These are phyloP conservation scores for Sesbania bispinosa DNA, from an alignment of 306 rosid species.

Conservation along the genomic window DNA sequence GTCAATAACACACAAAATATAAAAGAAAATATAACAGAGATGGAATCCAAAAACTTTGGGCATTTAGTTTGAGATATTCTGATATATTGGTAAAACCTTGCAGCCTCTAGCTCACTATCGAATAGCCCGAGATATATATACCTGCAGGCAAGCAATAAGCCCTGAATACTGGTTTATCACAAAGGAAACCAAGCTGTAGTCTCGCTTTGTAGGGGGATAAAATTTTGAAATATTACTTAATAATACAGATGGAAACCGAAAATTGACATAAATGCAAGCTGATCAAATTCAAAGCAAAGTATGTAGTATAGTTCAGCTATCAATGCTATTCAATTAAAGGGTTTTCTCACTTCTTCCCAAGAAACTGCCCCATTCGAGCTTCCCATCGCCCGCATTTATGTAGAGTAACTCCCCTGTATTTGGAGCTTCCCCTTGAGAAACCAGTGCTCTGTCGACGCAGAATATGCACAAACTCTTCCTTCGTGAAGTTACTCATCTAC, in stretches of 20 bases:
- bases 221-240: not conserved
- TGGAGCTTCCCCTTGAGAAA: conserved; percentile 88
- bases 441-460: conserved; percentile 94
- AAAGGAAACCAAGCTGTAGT: conserved; percentile 12
- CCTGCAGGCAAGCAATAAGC: conserved; percentile 63
- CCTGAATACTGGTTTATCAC: conserved; percentile 16
- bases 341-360: conserved; percentile 74
- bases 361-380: conserved; percentile 97
- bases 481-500: conserved; percentile 75
- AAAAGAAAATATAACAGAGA: not conserved
- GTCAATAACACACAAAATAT: conserved; percentile 4
- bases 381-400: conserved; percentile 99
- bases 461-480: conserved; percentile 91
- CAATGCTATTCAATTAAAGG: conserved; percentile 10
- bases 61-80: conserved; percentile 9
- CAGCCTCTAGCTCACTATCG: conserved; percentile 91
- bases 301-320: not conserved
- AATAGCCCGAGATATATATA: conserved; percentile 92
- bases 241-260: not conserved
- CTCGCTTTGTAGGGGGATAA: not conserved
- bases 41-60: conserved; percentile 8
- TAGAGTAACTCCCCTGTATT: conserved; percentile 87
- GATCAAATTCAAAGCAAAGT: not conserved
- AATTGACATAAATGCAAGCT: not conserved
- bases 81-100: conserved; percentile 59